phyloP scores from a whole-genome alignment of 1,139 yeast genomes.

The Yamadazyma atmosphaerica region DNA sequence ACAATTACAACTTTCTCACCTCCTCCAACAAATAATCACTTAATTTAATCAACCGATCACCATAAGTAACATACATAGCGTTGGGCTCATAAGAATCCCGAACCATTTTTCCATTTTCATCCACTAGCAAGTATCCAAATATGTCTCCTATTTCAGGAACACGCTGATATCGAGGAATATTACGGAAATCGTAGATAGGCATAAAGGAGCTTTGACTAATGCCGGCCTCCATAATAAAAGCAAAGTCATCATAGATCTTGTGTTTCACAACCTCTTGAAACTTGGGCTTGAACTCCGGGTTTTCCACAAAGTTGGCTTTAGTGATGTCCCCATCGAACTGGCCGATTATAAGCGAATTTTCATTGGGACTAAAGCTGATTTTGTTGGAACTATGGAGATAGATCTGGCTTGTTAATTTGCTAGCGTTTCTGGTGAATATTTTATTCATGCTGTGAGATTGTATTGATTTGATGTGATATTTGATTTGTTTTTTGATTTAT shows the following conservation, averaged over 20 bases:
- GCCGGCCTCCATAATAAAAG: slow-evolving; percentile 63
- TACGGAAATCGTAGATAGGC: slow-evolving; percentile 74
- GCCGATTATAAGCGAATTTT: slow-evolving; percentile 12
- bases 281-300: slow-evolving; percentile 27
- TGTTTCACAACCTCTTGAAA: slow-evolving; percentile 28
- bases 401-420: slow-evolving; percentile 15
- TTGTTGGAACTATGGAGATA: slow-evolving; percentile 13
- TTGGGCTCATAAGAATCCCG: slow-evolving; percentile 60
- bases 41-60: slow-evolving; percentile 56
- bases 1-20: slow-evolving; percentile 28
- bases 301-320: slow-evolving; percentile 15
- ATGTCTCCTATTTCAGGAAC: slow-evolving; percentile 73
- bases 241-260: slow-evolving; percentile 47
- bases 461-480: not conserved
- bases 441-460: not conserved
- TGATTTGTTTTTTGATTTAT: too few relatives aligned
- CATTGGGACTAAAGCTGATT: slow-evolving; percentile 13
- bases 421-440: not conserved
- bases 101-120: slow-evolving; percentile 53
- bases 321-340: slow-evolving; percentile 7
- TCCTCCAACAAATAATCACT: slow-evolving; percentile 55
- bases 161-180: slow-evolving; percentile 65
- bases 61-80: slow-evolving; percentile 57
- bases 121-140: slow-evolving; percentile 68
- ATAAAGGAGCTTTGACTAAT: slow-evolving; percentile 59